These are phyloP conservation scores for Nepenthes mirabilis DNA, from an alignment of 148 eudicot genomes.

Conservation along the genomic window DNA sequence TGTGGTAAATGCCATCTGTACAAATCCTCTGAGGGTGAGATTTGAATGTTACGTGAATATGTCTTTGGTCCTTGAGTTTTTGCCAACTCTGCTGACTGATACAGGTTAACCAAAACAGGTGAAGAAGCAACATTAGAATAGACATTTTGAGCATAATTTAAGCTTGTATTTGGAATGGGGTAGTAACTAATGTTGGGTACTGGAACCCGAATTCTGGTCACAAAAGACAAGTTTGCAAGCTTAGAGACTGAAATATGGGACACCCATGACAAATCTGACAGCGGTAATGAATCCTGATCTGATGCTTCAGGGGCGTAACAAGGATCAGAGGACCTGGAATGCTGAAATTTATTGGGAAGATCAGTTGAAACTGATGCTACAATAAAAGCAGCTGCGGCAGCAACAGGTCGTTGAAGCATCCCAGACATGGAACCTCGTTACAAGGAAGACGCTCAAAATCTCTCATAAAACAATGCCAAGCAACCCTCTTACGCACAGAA, in stretches of 20 bases:
- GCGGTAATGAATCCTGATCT: constrained; percentile 12
- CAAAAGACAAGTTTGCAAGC: constrained; percentile 46
- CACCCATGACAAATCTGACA: constrained; percentile 49
- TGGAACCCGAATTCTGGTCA: constrained; percentile 44
- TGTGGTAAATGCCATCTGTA: constrained; percentile 93
- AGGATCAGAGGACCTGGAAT: constrained; percentile 25
- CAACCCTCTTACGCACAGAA: neutral
- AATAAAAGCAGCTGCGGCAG: constrained; percentile 80
- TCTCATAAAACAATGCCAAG: constrained; percentile 21
- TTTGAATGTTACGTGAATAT: constrained; percentile 24
- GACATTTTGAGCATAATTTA: constrained; percentile 11
- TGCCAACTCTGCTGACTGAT: constrained; percentile 61
- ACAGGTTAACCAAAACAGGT: constrained; percentile 31
- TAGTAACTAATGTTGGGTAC: constrained; percentile 29
- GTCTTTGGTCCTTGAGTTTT: constrained; percentile 42
- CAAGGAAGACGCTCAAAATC: constrained; percentile 11
- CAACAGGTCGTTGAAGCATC: constrained; percentile 56
- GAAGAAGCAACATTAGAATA: constrained; percentile 22
- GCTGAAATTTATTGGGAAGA: constrained; percentile 44
- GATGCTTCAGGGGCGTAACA: constrained; percentile 23
- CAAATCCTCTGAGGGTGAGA: constrained; percentile 39
- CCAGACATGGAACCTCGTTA: constrained; percentile 66
- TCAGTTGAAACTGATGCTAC: constrained; percentile 75
- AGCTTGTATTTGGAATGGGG: constrained; percentile 15
- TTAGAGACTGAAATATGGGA: constrained; percentile 60